Evolutionary conservation across 306 rosid species (phyloP), one percentile per base, ranked within the genome.

Genomic region (Clitoria ternatea): DNA sequence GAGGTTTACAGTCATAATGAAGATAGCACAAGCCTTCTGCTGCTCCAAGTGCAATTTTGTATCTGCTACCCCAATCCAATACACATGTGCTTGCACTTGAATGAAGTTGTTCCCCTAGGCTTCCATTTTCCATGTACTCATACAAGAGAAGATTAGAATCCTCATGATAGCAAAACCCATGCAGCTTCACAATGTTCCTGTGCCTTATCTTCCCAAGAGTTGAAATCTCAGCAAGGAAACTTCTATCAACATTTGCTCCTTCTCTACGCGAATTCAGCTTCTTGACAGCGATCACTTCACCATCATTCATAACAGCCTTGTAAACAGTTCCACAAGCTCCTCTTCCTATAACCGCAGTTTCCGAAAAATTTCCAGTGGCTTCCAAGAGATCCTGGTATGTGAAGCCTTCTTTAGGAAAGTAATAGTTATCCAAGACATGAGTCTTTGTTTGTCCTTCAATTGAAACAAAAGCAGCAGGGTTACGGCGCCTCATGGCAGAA

Each of bases 281-380:
- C 79, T 92, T 92, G 8, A 92, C 96, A 2, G 98, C 98, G 65
- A 92, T 82, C 77, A 81, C 81, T 48, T 81, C 83, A 37, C 91
- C 90, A 44, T 82, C 63, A 64, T 72, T 62, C 90, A 92, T 87
- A 66, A 83, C 76, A 55, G 92, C 98, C 82, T 89, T 92, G 75
- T 89, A 92, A 39, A 92, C 98, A 56, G 89, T 92, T 14, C 98
- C 98, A 71, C 96, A 92, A 40, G 98, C 98, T 63, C 96, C 98
- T 45, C 77, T 87, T 73, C 98, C 98, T 36, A 92, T 23, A 59
- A 87, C 62, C 35, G 76, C 82, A 32, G 40, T 36, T 68, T 85
- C 96, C 6, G 92, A 84, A 72, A 92, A 92, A 70, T 72, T 83
- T 14, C 83, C 79, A 1, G 98, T 92, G 17, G 92, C 98, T 80